A percentile compares a stretch with the other conserved stretches of the same genome.
Conservation (phyloP, 163 green algal genomes). For the Chlamydomonas reinhardtii region DNA sequence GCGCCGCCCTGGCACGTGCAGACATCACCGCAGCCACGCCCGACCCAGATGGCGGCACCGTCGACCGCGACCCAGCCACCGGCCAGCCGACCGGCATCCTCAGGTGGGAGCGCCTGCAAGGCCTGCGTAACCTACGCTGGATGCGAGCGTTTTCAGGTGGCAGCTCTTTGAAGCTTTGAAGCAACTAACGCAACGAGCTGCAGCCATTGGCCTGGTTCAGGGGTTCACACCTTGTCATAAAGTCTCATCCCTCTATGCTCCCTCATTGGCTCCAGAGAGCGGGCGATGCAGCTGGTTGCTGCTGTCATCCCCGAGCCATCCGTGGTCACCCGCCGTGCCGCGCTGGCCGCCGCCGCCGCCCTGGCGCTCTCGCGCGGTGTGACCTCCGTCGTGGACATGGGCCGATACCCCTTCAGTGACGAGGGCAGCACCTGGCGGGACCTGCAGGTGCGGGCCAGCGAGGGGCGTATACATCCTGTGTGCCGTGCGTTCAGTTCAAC, state of each 20-base stretch:
- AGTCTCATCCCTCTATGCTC: too few species aligned
- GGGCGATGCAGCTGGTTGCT: slow-evolving; percentile 64
- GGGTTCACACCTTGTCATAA: too few species aligned
- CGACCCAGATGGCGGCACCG: slow-evolving; percentile 57
- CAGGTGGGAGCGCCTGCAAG: slow-evolving; percentile 44
- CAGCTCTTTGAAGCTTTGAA: too few species aligned
- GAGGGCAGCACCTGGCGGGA: slow-evolving; percentile 30
- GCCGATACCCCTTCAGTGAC: slow-evolving; percentile 37
- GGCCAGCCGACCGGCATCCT: slow-evolving; percentile 75
- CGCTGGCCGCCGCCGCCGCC: slow-evolving; percentile 56
- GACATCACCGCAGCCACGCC: slow-evolving; percentile 45
- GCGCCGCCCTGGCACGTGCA: slow-evolving; percentile 67
- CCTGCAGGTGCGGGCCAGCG: neutral
- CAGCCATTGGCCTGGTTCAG: too few species aligned
- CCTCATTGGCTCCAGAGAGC: slow-evolving; percentile 62
- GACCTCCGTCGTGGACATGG: slow-evolving; percentile 78
- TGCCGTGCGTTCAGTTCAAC: too few species aligned
- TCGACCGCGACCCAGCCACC: slow-evolving; percentile 45
- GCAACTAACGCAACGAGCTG: too few species aligned
- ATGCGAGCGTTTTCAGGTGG: too few species aligned
- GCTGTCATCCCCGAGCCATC: slow-evolving; percentile 57
- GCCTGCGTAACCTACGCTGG: too few species aligned
- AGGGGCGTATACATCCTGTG: too few species aligned
- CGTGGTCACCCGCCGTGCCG: slow-evolving; percentile 33
- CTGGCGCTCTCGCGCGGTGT: slow-evolving; percentile 72